Evolutionary conservation across 352 stramenopile genomes (phyloP).

Genomic region (Phytophthora niederhauseri): DNA sequence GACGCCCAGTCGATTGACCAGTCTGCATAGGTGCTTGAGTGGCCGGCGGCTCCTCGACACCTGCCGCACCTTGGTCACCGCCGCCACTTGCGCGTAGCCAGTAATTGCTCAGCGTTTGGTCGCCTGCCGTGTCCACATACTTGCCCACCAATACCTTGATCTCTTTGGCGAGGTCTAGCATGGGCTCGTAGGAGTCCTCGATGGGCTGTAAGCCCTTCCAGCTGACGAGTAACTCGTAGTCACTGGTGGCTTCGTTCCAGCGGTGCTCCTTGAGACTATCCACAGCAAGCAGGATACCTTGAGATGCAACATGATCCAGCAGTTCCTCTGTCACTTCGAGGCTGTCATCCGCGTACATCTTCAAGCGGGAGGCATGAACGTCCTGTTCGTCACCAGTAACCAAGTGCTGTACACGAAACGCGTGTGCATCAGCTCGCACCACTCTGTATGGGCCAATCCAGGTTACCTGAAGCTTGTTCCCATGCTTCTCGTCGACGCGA

Average conservation of each 20-base stretch:
- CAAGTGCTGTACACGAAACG: background rate
- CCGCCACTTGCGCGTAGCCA: background rate
- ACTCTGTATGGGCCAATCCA: conserved; percentile 5
- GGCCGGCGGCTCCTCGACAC: background rate
- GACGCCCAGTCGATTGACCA: background rate
- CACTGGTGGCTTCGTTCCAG: background rate
- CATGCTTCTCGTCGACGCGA: conserved; percentile 3
- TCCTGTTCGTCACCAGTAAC: background rate
- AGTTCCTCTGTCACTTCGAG: conserved; percentile 5
- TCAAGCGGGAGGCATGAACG: conserved; percentile 3
- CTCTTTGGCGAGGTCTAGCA: background rate
- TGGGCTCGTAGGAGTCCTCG: background rate
- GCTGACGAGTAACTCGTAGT: conserved; percentile 1
- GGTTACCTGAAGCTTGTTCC: conserved; percentile 14
- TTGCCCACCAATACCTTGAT: background rate
- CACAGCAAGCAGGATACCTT: conserved; percentile 6
- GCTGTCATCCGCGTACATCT: conserved; percentile 4
- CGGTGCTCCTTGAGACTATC: background rate
- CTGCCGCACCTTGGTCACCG: background rate
- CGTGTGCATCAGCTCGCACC: background rate
- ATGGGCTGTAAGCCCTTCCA: background rate
- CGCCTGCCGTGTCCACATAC: background rate
- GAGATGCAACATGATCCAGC: conserved; percentile 4
- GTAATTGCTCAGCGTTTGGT: background rate
- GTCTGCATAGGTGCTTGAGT: background rate